Base-by-base conservation (phyloP, 2,329 filamentous ascomycete species). In the Sporothrix inflata region DNA sequence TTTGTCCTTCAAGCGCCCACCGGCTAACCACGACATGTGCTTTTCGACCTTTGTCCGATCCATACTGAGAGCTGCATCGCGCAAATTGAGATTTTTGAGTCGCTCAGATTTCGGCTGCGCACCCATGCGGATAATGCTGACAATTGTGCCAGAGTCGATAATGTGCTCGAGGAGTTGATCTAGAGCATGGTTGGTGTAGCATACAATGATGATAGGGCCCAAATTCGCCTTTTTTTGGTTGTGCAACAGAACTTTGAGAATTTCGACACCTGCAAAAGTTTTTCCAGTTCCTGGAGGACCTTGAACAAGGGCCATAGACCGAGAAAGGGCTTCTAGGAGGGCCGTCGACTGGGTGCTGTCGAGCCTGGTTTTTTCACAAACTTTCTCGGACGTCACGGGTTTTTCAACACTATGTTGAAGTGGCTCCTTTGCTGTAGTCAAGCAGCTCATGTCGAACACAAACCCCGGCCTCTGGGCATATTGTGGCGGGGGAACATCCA, bases 231-330 rank as follows among this genome's bases (percentile, higher is more conserved):
- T 74, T 0, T 53, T 42, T 66, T 82, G 83, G 74, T 85, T 84
- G 14, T 77, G 77, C 3, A 91, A 76, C 6, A 91, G 77, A 0
- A 85, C 82, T 73, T 86, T 85, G 73, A 91, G 85, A n/a, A 92
- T 78, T 57, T 85, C 83, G 1, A 88, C 83, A 2, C 90, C 90
- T 0, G 86, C 83, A 74, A 86, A 92, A 4, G 84, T 87, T 77
- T 93, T 93, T 0, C 91, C 91, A 0, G 91, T 93, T 0, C 91
- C 91, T 0, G 91, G 91, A 0, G 91, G 91, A 0, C 91, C 91
- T 80, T 93, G 90, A 12, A 92, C 90, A 4, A 92, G 81, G 1
- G 88, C 85, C 9, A 91, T 78, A 45, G 84, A 83, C 0, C 84
- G 82, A 0, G 81, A 83, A 0, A 92, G 79, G 2, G 87, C 84